These are phyloP conservation scores for Suillus subluteus DNA, from an alignment of 768 basidiomycete genomes.

Conservation along the genomic window DNA sequence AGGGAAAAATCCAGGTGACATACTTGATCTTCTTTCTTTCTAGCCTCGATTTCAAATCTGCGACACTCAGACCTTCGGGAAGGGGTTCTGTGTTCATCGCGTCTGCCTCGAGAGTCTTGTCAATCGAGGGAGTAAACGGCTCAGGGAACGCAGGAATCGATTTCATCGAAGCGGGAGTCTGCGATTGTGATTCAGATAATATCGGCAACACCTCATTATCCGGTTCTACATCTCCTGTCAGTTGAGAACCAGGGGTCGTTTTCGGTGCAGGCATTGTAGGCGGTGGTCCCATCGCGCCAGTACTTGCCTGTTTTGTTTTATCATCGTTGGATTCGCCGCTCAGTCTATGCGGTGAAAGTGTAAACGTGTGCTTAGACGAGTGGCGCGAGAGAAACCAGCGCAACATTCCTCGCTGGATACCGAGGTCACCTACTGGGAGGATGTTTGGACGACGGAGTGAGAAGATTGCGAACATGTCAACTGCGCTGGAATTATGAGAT, in stretches of 20 bases:
- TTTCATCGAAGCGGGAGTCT: not conserved
- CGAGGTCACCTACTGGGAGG: slow-evolving; percentile 78
- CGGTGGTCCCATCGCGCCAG: slow-evolving; percentile 6
- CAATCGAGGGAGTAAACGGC: slow-evolving; percentile 71
- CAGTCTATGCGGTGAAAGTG: slow-evolving; percentile 56
- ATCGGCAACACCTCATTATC: slow-evolving; percentile 39
- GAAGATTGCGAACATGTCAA: slow-evolving; percentile 95
- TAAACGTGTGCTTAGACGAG: slow-evolving; percentile 50
- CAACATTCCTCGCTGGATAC: slow-evolving; percentile 75
- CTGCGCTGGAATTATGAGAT: slow-evolving; percentile 37
- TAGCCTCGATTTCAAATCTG: slow-evolving; percentile 60
- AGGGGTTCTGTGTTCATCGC: slow-evolving; percentile 41
- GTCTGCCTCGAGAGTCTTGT: slow-evolving; percentile 50
- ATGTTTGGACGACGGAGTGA: slow-evolving; percentile 84
- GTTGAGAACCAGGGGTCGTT: not conserved
- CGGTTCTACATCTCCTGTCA: slow-evolving; percentile 7
- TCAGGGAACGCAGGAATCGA: slow-evolving; percentile 49
- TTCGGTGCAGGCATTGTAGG: slow-evolving; percentile 9
- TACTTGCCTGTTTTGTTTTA: not conserved
- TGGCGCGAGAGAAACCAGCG: slow-evolving; percentile 72
- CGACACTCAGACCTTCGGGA: slow-evolving; percentile 62
- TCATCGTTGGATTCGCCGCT: slow-evolving; percentile 16
- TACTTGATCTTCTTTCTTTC: slow-evolving; percentile 76
- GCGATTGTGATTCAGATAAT: slow-evolving; percentile 19
- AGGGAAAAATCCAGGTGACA: slow-evolving; percentile 25